A percentile compares a stretch with the other conserved stretches of the same genome.
Conservation (phyloP, 1,284 basidiomycete genomes). For the Ustilago hordei region DNA sequence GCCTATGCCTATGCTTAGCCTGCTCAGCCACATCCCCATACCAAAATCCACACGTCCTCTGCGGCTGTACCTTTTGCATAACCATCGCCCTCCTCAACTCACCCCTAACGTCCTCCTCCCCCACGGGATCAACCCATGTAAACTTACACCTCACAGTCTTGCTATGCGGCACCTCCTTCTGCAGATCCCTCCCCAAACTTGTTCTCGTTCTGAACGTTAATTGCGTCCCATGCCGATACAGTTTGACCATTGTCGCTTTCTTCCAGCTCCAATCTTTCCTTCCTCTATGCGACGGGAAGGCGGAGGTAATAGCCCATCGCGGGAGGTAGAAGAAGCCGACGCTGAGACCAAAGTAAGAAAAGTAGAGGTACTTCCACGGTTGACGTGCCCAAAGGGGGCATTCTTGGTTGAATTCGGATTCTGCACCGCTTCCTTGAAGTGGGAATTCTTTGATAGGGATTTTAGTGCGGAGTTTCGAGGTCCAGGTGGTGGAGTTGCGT, state of each 20-base stretch:
- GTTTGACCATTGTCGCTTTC: conserved; percentile 57
- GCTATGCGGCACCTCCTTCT: conserved; percentile 57
- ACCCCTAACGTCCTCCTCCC: conserved; percentile 49
- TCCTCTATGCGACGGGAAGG: conserved; percentile 44
- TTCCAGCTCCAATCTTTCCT: conserved; percentile 62
- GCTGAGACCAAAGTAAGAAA: conserved; percentile 59
- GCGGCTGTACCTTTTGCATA: conserved; percentile 45
- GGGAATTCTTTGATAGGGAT: conserved; percentile 62
- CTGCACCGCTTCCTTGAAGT: conserved; percentile 55
- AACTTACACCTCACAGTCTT: conserved; percentile 60
- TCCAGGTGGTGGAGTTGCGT: conserved; percentile 39
- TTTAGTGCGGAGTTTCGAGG: conserved; percentile 45
- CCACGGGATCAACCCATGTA: conserved; percentile 55
- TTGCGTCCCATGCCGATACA: conserved; percentile 57
- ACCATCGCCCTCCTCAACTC: conserved; percentile 59
- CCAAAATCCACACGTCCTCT: conserved; percentile 62
- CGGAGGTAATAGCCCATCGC: conserved; percentile 47
- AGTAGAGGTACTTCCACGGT: conserved; percentile 63
- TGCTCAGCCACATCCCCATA: conserved; percentile 45
- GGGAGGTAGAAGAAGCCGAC: conserved; percentile 58
- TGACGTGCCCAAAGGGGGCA: conserved; percentile 60
- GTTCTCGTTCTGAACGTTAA: conserved; percentile 63
- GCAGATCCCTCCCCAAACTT: conserved; percentile 51
- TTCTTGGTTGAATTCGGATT: conserved; percentile 60
- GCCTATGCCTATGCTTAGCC: background rate